Evolutionary conservation across 306 rosid genomes (phyloP).

Genomic region (Begonia loranthoides): DNA sequence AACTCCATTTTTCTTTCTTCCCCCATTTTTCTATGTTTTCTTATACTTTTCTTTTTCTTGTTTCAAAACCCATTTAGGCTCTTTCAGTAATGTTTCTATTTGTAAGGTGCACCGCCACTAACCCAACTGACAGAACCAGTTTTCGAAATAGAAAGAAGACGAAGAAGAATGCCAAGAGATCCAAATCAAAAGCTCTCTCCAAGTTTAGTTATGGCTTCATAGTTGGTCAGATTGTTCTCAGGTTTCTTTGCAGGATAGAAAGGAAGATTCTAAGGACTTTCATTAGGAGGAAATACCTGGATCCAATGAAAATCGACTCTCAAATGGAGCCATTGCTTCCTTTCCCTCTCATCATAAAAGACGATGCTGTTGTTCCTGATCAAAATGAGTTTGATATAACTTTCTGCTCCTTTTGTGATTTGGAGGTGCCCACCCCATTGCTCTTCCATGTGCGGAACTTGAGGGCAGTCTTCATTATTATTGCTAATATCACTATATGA

Average conservation of each 20-base stretch:
- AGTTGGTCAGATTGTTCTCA: slow-evolving; percentile 47
- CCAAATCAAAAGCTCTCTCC: slow-evolving; percentile 14
- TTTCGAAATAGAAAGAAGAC: slow-evolving; percentile 26
- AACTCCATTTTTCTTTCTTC: background rate
- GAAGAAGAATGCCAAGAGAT: slow-evolving; percentile 4
- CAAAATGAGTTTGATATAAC: slow-evolving; percentile 61
- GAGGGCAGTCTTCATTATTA: no score
- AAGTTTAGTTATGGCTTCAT: slow-evolving; percentile 50
- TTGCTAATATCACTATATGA: background rate
- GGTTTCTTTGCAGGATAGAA: slow-evolving; percentile 68
- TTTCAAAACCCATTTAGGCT: slow-evolving; percentile 23
- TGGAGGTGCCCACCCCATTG: slow-evolving; percentile 33
- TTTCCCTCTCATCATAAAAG: slow-evolving; percentile 59
- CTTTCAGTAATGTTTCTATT: slow-evolving; percentile 52
- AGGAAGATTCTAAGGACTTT: slow-evolving; percentile 67
- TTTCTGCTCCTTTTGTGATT: slow-evolving; percentile 68
- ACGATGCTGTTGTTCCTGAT: slow-evolving; percentile 52
- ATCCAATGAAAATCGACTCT: slow-evolving; percentile 39
- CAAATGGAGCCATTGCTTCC: slow-evolving; percentile 73
- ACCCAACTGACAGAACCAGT: slow-evolving; percentile 73
- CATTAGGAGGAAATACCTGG: slow-evolving; percentile 68
- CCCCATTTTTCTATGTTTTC: background rate
- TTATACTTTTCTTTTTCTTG: slow-evolving; percentile 1
- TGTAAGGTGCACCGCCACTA: slow-evolving; percentile 73
- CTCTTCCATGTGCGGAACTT: background rate